These are phyloP conservation scores for Aspergillus arachidicola DNA, from an alignment of 2,329 filamentous ascomycete genomes.

Conservation along the genomic window DNA sequence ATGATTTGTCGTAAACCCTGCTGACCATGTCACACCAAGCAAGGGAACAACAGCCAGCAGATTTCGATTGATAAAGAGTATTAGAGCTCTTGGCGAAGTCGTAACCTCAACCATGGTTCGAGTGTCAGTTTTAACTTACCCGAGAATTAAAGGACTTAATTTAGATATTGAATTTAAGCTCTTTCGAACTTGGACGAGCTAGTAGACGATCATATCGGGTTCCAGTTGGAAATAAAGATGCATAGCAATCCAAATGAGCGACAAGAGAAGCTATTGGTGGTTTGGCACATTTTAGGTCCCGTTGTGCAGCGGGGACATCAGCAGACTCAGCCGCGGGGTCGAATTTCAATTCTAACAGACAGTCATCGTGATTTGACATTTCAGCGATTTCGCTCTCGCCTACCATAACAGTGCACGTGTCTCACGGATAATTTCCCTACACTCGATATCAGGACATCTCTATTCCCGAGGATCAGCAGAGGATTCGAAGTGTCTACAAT, in stretches of 20 bases:
- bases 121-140: background rate
- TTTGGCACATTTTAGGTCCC: conserved; percentile 37
- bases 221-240: background rate
- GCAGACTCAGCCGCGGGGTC: conserved; percentile 30
- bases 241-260: background rate
- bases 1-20: background rate
- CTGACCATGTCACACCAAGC: background rate
- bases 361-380: background rate
- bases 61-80: background rate
- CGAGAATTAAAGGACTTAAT: background rate
- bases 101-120: conserved; percentile 2
- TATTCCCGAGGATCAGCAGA: background rate
- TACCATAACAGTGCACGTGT: conserved; percentile 2
- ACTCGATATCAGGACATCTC: background rate
- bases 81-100: background rate
- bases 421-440: background rate
- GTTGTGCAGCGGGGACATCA: conserved; percentile 45
- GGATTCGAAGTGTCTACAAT: background rate
- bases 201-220: background rate
- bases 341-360: conserved; percentile 2
- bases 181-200: background rate
- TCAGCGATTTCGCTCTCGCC: background rate
- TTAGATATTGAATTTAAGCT: background rate
- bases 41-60: background rate
- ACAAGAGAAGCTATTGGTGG: background rate